Evolutionary conservation across 257 asterid species (phyloP).

Genomic region (Jasminum sambac): DNA sequence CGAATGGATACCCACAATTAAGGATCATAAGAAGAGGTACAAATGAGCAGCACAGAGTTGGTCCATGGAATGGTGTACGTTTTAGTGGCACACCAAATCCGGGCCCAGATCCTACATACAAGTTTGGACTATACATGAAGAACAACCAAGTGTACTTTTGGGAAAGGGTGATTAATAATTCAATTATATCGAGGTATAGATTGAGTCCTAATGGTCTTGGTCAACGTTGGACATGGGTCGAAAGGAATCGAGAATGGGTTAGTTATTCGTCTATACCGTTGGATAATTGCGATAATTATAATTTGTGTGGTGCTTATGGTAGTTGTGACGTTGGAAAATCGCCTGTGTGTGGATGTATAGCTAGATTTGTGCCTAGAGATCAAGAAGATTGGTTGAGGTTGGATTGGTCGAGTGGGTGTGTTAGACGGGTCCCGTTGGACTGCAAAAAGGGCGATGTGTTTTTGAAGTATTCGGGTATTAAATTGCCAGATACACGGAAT

Average conservation of each 20-base stretch:
- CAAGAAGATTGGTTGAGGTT: constrained; percentile 21
- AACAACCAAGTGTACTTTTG: constrained; percentile 26
- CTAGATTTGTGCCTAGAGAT: constrained; percentile 32
- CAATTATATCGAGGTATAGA: constrained; percentile 23
- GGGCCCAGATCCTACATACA: constrained; percentile 14
- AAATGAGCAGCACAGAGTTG: constrained; percentile 20
- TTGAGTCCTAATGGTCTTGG: constrained; percentile 29
- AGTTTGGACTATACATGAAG: constrained; percentile 25
- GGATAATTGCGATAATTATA: constrained; percentile 35
- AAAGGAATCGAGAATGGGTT: constrained; percentile 31
- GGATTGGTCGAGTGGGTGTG: constrained; percentile 37
- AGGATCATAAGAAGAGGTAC: constrained; percentile 6
- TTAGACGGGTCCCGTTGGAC: constrained; percentile 24
- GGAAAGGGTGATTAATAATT: neutral
- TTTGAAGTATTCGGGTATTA: constrained; percentile 24
- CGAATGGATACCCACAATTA: constrained; percentile 38
- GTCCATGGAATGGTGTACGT: constrained; percentile 42
- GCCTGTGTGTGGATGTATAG: constrained; percentile 30
- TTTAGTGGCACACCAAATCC: constrained; percentile 29
- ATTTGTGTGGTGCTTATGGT: constrained; percentile 32
- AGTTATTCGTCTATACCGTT: constrained; percentile 22
- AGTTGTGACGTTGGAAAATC: constrained; percentile 25
- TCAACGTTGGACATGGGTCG: constrained; percentile 31
- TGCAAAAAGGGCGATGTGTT: constrained; percentile 29
- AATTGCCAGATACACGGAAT: constrained; percentile 29